Conservation (phyloP, 139 green algal genomes). For the Haematococcus sp. region DNA sequence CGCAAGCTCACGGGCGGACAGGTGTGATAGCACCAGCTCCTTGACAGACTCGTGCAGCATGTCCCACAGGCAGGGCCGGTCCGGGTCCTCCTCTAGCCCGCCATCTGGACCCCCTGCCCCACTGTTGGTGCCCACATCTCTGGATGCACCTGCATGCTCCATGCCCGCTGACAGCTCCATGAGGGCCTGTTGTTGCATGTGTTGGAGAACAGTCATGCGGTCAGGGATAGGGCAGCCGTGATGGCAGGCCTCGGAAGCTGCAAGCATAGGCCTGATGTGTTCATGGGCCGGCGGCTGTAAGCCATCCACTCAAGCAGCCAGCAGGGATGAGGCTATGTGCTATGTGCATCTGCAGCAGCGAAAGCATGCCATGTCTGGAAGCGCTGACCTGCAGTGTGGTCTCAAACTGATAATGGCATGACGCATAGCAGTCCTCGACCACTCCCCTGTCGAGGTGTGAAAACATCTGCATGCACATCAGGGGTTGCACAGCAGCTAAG, state of each 20-base stretch:
- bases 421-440: slow-evolving; percentile 8
- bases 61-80: slow-evolving; percentile 15
- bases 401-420: slow-evolving; percentile 20
- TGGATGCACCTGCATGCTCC: background rate
- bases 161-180: background rate
- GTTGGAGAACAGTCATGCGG: background rate
- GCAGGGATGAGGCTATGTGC: too few species aligned
- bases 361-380: too few species aligned
- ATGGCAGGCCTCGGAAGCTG: background rate
- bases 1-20: slow-evolving; percentile 21
- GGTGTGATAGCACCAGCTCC: slow-evolving; percentile 7
- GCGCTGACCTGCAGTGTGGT: slow-evolving; percentile 9
- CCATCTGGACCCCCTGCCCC: background rate
- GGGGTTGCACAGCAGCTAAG: too few species aligned
- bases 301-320: too few species aligned
- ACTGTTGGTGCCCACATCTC: background rate
- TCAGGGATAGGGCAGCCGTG: too few species aligned
- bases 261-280: background rate
- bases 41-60: slow-evolving; percentile 22
- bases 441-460: background rate
- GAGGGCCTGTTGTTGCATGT: background rate
- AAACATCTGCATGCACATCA: slow-evolving; percentile 20
- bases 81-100: background rate
- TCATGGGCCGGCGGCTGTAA: background rate
- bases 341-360: too few species aligned